These are phyloP conservation scores for barley (Hordeum vulgare) DNA, from an alignment of 176 grass and related monocot genomes.

Conservation along the genomic window DNA sequence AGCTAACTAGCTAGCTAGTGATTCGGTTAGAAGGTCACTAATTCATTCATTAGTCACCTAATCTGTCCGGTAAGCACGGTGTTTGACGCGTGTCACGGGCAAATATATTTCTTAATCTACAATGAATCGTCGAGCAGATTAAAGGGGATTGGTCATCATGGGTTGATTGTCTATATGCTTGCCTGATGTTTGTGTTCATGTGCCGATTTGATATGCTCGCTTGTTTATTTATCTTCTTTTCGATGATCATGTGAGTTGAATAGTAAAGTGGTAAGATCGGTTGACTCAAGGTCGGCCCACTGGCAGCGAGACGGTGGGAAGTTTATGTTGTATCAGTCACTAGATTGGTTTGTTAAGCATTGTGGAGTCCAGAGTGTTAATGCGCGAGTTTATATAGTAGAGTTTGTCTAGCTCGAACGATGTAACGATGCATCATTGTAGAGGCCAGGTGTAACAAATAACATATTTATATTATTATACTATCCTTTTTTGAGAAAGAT, in stretches of 20 bases:
- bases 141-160: constrained; percentile 2
- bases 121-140: background rate
- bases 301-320: background rate
- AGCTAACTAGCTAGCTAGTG: background rate
- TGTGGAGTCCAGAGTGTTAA: no score
- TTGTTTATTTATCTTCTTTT: background rate
- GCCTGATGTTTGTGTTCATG: background rate
- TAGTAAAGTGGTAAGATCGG: background rate
- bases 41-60: background rate
- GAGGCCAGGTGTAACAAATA: no score
- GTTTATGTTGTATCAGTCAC: no score
- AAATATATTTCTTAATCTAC: constrained; percentile 8
- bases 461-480: no score
- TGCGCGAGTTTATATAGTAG: no score
- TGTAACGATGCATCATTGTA: no score
- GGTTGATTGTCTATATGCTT: background rate
- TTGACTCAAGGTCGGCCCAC: no score
- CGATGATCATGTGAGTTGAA: background rate
- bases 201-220: background rate
- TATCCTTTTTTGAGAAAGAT: no score
- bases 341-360: no score
- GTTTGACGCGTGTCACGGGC: background rate
- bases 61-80: background rate
- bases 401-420: no score
- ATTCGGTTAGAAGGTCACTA: background rate